Evolutionary conservation across 2,329 filamentous ascomycete genomes (phyloP), one percentile per base, ranked within the genome.

Genomic region (Alternaria gaisen): DNA sequence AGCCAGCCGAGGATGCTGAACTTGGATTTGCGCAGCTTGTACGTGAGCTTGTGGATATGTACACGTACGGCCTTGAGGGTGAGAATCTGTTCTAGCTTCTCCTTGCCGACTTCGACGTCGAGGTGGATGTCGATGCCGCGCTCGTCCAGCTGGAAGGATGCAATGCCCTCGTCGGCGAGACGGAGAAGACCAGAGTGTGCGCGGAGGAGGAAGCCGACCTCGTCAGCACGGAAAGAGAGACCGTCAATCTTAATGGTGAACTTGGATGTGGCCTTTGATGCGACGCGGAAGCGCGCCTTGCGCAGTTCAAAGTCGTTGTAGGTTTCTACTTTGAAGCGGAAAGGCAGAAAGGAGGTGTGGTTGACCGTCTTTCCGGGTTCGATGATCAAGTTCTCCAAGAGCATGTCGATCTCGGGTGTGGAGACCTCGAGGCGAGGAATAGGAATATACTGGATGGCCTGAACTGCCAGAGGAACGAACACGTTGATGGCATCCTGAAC

Each of bases 381-480:
- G 32, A 98, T 84, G 61, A 98, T 91, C 32, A 98, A 83, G 66
- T 97, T 97, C 74, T 98, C 94, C 3, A 98, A 82, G 1, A 98
- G 82, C 5, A 98, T 85, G 70, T 97, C 94, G 56, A 97, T 84
- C 34, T 91, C 88, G 0, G 93, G 94, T 4, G 90, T 91, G 0
- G 92, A 91, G 5, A 97, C 83, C 77, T 97, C 94, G n/a, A 97
- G 80, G 5, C 94, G 90, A 0, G 94, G 94, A 53, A 98, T 95
- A 0, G 94, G 94, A 4, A 98, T 82, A 78, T 93, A 93, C 75
- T 97, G 93, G 32, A 98, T 84, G 3, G 88, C 87, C 66, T 92
- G 85, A 58, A 97, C 86, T 4, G 93, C 72, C 12, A 93, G 81
- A 0, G 94, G 94, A 5, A 95, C 83, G 74, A 97, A 94, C 12